Evolutionary conservation across 1,284 basidiomycete species (phyloP).

Genomic region (Xerocomus amazonicus): DNA sequence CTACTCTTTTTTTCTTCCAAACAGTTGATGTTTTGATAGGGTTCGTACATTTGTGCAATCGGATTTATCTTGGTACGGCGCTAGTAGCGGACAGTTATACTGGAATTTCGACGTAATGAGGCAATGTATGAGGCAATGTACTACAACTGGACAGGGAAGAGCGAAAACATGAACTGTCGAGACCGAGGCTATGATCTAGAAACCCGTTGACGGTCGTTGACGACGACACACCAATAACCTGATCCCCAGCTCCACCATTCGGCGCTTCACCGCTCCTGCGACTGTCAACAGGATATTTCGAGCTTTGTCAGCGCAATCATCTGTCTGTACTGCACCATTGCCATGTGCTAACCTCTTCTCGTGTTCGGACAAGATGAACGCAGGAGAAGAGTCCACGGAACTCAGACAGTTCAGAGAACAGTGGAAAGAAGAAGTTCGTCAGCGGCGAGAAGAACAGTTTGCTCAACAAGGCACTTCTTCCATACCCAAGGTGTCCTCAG

Average conservation of each 20-base stretch:
- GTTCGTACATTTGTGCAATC: conserved; percentile 38
- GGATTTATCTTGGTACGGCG: no score
- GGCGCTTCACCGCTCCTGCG: no score
- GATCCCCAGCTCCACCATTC: no score
- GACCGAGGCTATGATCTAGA: no score
- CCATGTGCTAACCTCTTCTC: conserved; percentile 1
- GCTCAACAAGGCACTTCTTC: conserved; percentile 1
- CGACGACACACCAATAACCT: no score
- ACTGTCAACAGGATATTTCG: no score
- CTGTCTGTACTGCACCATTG: neutral
- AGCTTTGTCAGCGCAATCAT: conserved; percentile 4
- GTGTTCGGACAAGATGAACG: neutral
- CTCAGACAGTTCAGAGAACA: conserved; percentile 67
- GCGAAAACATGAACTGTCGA: no score
- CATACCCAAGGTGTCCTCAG: neutral
- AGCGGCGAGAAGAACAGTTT: conserved; percentile 34
- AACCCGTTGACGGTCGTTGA: no score
- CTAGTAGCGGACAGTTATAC: no score
- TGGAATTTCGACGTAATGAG: no score
- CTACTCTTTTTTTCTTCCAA: conserved; percentile 38
- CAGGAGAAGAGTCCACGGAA: conserved; percentile 41
- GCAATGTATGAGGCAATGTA: no score
- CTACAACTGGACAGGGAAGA: no score
- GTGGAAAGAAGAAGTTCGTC: conserved; percentile 69
- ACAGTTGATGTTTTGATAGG: conserved; percentile 58